Percentiles rank a stretch among this genome's conserved stretches.
These are phyloP conservation scores for Aristolochia fimbriata DNA, from an alignment of 164 flowering plant species.

Conservation along the genomic window DNA sequence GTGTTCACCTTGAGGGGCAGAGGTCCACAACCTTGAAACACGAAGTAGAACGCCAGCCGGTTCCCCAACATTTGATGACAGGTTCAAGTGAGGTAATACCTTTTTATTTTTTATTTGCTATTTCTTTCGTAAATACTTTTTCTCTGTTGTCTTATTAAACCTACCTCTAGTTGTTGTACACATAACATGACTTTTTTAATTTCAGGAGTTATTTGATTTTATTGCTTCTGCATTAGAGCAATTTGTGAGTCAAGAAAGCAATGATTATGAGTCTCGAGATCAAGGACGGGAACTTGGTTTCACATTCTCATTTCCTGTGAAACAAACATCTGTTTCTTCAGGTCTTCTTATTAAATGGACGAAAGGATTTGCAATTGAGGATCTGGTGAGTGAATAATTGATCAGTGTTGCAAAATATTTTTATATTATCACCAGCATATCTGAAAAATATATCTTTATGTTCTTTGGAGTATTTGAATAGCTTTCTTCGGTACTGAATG, in stretches of 20 bases:
- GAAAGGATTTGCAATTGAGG: slow-evolving; percentile 67
- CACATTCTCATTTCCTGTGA: slow-evolving; percentile 90
- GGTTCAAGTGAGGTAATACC: slow-evolving; percentile 64
- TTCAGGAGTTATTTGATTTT: slow-evolving; percentile 83
- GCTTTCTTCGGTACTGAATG: too few relatives aligned
- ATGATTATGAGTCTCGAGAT: slow-evolving; percentile 17
- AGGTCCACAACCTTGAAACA: slow-evolving; percentile 32
- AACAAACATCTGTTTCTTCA: slow-evolving; percentile 59
- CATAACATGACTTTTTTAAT: neutral
- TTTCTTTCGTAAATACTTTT: neutral
- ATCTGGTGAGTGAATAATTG: slow-evolving; percentile 48
- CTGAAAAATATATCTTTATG: too few relatives aligned
- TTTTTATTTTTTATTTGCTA: neutral
- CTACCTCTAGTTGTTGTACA: neutral
- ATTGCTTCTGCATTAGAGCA: slow-evolving; percentile 54
- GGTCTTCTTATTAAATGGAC: slow-evolving; percentile 85
- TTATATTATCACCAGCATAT: neutral
- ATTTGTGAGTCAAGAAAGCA: slow-evolving; percentile 57
- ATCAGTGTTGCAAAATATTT: neutral
- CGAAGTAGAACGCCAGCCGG: slow-evolving; percentile 49
- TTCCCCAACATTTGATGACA: slow-evolving; percentile 68
- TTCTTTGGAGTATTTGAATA: too few relatives aligned
- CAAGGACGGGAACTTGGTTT: slow-evolving; percentile 70
- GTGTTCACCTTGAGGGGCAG: slow-evolving; percentile 64
- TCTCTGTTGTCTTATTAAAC: neutral